Evolutionary conservation across 352 stramenopile species (phyloP), one percentile per base, ranked within the genome.

Genomic region (Peronosclerospora sorghi): DNA sequence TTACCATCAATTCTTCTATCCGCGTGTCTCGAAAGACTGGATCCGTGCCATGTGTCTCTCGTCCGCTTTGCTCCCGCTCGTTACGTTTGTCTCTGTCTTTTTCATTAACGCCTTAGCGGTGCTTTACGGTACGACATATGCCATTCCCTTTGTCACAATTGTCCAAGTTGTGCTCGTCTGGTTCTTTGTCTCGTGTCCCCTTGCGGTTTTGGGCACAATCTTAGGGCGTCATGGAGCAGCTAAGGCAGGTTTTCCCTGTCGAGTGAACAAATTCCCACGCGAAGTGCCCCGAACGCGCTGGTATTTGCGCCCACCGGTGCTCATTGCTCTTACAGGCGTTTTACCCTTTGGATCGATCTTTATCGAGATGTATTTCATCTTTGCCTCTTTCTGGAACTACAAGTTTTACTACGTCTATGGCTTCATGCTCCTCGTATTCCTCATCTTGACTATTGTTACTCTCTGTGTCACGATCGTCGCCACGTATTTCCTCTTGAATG

Each of bases 381-480:
- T 99, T 60, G 97, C 96, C 5, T 98, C 92, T 29, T 97, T 99
- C 52, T 99, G 96, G 96, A 98, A 97, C 68, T 99, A 99, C 88
- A 99, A 98, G 73, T 98, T 98, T 69, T 99, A 99, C 73, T 98
- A 99, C 68, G 96, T 99, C 10, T 99, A 99, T 68, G 96, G 96
- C 38, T 99, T 99, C 65, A 93, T 99, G 67, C 74, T 98, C 45
- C 78, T 98, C 36, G 95, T 98, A 14, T 97, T 98, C 64, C 59
- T 94, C 39, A 99, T 99, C 51, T 70, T 99, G 27, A 88, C 73
- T 24, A 94, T 98, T 35, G 96, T 99, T 28, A 97, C 96, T 15
- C 81, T 97, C 8, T 98, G 97, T 62, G 96, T 97, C 19, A 97
- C 94, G 8, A 98, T 99, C 59, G 96, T 99, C 47, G 95, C 94